Conservation (phyloP, 139 green algal species). For the Haematococcus sp. region DNA sequence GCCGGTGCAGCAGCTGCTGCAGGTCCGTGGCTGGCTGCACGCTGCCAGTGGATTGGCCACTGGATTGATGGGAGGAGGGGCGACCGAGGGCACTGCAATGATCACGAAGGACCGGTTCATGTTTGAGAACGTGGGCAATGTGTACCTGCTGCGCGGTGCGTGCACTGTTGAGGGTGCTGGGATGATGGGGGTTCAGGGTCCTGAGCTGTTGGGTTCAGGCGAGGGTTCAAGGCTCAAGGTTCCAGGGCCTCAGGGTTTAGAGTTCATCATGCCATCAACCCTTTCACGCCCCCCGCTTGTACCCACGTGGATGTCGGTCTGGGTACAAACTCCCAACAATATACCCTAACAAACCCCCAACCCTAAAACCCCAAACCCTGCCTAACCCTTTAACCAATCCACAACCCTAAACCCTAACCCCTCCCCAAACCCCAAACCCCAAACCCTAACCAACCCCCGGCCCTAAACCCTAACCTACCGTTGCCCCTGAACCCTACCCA, state of each 20-base stretch:
- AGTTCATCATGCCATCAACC: background rate
- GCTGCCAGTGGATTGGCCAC: background rate
- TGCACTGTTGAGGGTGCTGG: slow-evolving; percentile 18
- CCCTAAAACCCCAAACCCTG: no score
- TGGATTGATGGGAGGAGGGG: background rate
- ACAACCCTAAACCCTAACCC: no score
- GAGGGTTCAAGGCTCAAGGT: background rate
- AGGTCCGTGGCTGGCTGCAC: slow-evolving; percentile 10
- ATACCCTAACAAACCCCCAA: no score
- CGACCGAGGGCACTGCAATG: background rate
- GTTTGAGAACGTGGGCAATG: slow-evolving; percentile 52
- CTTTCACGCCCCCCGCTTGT: no score
- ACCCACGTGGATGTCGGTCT: no score
- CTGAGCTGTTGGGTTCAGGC: background rate
- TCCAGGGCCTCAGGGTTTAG: background rate
- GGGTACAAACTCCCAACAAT: no score
- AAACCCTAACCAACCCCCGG: no score
- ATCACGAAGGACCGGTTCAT: slow-evolving; percentile 50
- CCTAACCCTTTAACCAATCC: no score
- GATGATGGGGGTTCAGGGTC: background rate
- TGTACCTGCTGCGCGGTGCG: slow-evolving; percentile 45
- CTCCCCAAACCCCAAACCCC: no score
- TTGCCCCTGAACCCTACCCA: no score
- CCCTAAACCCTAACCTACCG: no score
- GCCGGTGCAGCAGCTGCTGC: slow-evolving; percentile 34